phyloP scores from a whole-genome alignment of 495 filamentous ascomycete species.

The Apodospora peruviana region DNA sequence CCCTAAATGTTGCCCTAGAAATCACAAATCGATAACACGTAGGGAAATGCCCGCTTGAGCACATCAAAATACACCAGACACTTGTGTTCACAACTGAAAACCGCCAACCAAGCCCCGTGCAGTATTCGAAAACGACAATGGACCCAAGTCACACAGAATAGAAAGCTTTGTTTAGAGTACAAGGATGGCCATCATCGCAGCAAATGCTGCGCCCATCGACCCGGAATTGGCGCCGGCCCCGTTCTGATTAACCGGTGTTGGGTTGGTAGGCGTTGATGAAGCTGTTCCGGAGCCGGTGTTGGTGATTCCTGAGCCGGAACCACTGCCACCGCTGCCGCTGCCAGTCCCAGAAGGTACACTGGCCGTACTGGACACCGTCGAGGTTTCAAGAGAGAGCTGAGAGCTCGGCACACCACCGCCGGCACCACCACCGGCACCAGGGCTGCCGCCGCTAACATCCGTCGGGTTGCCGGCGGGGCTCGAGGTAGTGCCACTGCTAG shows the following conservation, averaged over 20 bases:
- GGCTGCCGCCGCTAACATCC: slow-evolving; percentile 8
- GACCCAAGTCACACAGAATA: too few relatives aligned
- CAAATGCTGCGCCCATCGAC: slow-evolving; percentile 23
- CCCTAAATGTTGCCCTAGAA: too few relatives aligned
- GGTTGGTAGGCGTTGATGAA: slow-evolving; percentile 9
- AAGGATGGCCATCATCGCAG: slow-evolving; percentile 24
- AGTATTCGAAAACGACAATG: neutral
- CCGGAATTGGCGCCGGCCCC: slow-evolving; percentile 14
- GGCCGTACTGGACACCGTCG: slow-evolving; percentile 8
- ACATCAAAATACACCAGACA: too few relatives aligned
- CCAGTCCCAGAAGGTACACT: slow-evolving; percentile 14
- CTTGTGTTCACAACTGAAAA: too few relatives aligned
- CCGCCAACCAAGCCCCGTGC: neutral
- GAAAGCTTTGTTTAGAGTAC: slow-evolving; percentile 5
- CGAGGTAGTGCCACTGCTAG: neutral
- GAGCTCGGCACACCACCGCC: slow-evolving; percentile 1
- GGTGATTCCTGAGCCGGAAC: slow-evolving; percentile 14
- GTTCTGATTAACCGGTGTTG: slow-evolving; percentile 10
- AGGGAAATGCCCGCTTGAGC: too few relatives aligned
- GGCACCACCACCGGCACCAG: neutral
- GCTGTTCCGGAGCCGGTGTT: neutral
- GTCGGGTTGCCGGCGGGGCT: slow-evolving; percentile 1
- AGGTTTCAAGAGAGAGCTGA: slow-evolving; percentile 2
- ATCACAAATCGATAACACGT: too few relatives aligned
- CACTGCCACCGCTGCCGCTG: slow-evolving; percentile 11